Base-by-base conservation (phyloP, 108 stramenopile genomes). In the Craspedostauros australis region DNA sequence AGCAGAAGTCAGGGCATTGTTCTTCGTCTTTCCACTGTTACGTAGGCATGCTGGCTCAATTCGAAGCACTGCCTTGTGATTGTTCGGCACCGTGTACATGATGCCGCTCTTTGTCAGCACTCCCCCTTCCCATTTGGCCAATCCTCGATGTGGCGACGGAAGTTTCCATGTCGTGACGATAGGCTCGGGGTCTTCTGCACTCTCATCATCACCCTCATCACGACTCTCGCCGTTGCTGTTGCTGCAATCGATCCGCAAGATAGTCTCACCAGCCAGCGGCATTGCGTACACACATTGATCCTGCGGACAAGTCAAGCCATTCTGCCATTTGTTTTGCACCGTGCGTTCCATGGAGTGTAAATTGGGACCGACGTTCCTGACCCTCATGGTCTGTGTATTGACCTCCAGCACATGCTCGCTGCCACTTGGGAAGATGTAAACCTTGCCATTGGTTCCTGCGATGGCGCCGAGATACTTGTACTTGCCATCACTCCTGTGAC, bases 251-350 rank as follows among this genome's bases (percentile, higher is more conserved):
- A 92, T 79, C 5, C 84, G 69, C 28, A 94, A 42, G 6, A 94
- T 69, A 1, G 76, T 70, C 34, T 76, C 74, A n/a, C 67, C 80
- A 14, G 79, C 66, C 34, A 78, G 51, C 4, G 93, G 88, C 32
- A 94, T 88, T 8, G 74, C 88, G 64, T 94, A 94, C 18, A 91
- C 73, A 54, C 86, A 84, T 20, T 79, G 60, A 51, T 91, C 93
- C 24, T 65, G 60, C n/a, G 55, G 50, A 36, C 55, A 59, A 0
- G 68, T 64, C 27, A 87, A 58, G 9, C 89, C 93, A 66, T 91
- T 91, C 67, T 94, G 88, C 87, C 87, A 94, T 68, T 95, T 92
- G 68, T 91, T 94, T 52, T 90, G 84, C 41, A 65, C 50, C 31
- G 85, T 52, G 0, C 46, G 27, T 37, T 90, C 88, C 72, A 86